Evolutionary conservation across 805 yeast genomes (phyloP).

Genomic region (Nadsonia fulvescens): DNA sequence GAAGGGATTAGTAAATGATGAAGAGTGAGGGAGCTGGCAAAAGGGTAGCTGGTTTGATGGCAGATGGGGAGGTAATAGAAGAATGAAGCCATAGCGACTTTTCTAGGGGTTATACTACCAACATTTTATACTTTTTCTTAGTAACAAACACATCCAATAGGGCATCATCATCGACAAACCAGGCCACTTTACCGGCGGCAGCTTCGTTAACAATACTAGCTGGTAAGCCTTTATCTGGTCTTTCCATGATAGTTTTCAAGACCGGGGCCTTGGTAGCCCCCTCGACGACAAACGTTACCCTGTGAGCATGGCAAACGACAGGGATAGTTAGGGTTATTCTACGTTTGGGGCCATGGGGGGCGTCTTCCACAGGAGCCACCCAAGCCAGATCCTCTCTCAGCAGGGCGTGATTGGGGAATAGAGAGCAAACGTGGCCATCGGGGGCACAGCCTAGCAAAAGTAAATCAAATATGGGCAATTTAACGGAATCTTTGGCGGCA

Average conservation of each 20-base stretch:
- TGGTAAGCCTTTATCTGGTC: constrained; percentile 93
- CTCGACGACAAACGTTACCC: constrained; percentile 89
- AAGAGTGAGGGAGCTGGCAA: too few species aligned
- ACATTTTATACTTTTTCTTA: constrained; percentile 50
- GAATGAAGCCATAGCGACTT: too few species aligned
- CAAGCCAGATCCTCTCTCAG: constrained; percentile 83
- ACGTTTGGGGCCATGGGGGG: constrained; percentile 74
- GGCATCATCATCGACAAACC: constrained; percentile 96
- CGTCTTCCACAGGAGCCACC: constrained; percentile 84
- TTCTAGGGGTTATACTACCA: too few species aligned
- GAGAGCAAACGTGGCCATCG: constrained; percentile 94
- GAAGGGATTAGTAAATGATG: too few species aligned
- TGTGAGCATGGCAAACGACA: constrained; percentile 81
- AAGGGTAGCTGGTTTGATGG: too few species aligned
- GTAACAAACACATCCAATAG: constrained; percentile 60
- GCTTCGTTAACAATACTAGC: constrained; percentile 85
- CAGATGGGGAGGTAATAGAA: too few species aligned
- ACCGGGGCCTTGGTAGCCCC: constrained; percentile 92
- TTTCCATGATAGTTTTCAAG: constrained; percentile 78
- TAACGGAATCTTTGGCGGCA: constrained; percentile 92
- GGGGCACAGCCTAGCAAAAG: constrained; percentile 93
- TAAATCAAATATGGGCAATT: constrained; percentile 85
- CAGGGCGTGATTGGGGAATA: constrained; percentile 82
- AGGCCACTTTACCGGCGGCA: constrained; percentile 90
- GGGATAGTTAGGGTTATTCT: constrained; percentile 87